Percentiles rank a stretch among this genome's conserved stretches.
phyloP scores from a whole-genome alignment of 805 yeast species.

The Wickerhamiella azymoides region DNA sequence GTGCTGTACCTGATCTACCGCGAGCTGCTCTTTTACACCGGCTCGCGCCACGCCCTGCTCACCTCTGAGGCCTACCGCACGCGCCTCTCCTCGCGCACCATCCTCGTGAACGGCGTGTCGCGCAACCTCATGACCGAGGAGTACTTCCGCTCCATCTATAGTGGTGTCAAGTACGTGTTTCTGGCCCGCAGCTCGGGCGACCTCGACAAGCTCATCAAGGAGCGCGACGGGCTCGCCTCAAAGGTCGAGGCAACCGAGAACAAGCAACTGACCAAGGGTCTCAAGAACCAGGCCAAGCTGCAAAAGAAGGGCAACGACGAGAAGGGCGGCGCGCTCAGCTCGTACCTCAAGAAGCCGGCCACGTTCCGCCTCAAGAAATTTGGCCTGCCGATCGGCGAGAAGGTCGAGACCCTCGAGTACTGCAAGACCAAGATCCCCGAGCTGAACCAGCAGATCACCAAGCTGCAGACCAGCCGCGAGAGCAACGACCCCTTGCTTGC shows the following conservation, averaged over 20 bases:
- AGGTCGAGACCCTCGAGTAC: conserved; percentile 72
- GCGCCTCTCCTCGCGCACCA: conserved; percentile 63
- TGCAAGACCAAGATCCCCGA: conserved; percentile 54
- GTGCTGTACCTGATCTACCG: conserved; percentile 65
- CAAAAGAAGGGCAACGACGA: conserved; percentile 45
- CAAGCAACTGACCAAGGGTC: conserved; percentile 42
- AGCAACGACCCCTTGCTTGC: conserved; percentile 60
- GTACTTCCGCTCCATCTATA: conserved; percentile 60
- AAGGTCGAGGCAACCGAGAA: conserved; percentile 57
- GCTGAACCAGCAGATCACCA: conserved; percentile 49
- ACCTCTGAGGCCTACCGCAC: conserved; percentile 71
- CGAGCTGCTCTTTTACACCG: conserved; percentile 64
- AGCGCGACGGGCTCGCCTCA: conserved; percentile 45
- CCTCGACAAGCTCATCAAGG: conserved; percentile 40
- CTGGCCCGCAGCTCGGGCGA: conserved; percentile 51
- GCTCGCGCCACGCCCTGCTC: conserved; percentile 61
- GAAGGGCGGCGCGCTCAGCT: conserved; percentile 14
- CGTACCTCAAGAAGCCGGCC: conserved; percentile 72
- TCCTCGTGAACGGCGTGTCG: conserved; percentile 75
- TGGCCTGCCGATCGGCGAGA: conserved; percentile 43
- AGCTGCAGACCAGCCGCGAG: conserved; percentile 41
- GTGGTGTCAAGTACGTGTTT: conserved; percentile 73
- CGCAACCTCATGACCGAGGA: conserved; percentile 54
- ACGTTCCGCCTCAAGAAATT: conserved; percentile 53
- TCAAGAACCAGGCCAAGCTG: conserved; percentile 47